Conservation (phyloP, 805 yeast species). For the Candida nitratophila region DNA sequence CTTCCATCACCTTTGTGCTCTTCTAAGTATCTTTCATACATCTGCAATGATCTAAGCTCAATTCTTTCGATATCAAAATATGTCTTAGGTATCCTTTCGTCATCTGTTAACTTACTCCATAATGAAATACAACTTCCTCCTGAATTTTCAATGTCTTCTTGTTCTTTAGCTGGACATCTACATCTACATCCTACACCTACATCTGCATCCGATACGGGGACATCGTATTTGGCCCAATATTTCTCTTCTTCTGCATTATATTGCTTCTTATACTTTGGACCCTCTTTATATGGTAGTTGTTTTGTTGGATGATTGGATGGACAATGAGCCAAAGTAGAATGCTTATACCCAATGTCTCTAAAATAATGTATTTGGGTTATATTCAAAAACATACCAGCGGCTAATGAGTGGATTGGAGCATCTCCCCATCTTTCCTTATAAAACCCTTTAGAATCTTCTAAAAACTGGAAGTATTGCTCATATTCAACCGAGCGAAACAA, state of each 20-base stretch:
- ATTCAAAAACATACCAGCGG: constrained; percentile 68
- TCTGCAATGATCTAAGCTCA: constrained; percentile 15
- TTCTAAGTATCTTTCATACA: constrained; percentile 16
- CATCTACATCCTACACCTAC: constrained; percentile 79
- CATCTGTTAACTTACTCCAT: constrained; percentile 35
- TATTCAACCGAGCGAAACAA: constrained; percentile 63
- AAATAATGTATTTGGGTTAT: constrained; percentile 77
- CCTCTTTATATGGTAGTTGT: constrained; percentile 40
- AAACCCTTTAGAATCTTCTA: constrained; percentile 77
- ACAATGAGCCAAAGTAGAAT: constrained; percentile 77
- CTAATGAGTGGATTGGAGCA: constrained; percentile 90
- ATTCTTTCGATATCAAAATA: constrained; percentile 23
- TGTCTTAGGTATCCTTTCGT: constrained; percentile 12
- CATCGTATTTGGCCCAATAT: constrained; percentile 27
- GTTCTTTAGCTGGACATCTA: constrained; percentile 51
- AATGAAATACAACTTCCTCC: constrained; percentile 42
- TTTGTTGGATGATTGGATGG: constrained; percentile 55
- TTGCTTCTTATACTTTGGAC: constrained; percentile 26
- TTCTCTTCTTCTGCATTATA: constrained; percentile 28
- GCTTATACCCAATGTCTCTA: constrained; percentile 86
- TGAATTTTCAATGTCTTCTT: constrained; percentile 50
- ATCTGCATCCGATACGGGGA: constrained; percentile 6
- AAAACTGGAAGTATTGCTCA: constrained; percentile 54
- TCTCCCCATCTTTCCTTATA: constrained; percentile 96
- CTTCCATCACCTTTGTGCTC: constrained; percentile 14